A percentile compares a stretch with the other conserved stretches of the same genome.
phyloP scores from a whole-genome alignment of 2,329 filamentous ascomycete genomes.

The Colletotrichum incanum region DNA sequence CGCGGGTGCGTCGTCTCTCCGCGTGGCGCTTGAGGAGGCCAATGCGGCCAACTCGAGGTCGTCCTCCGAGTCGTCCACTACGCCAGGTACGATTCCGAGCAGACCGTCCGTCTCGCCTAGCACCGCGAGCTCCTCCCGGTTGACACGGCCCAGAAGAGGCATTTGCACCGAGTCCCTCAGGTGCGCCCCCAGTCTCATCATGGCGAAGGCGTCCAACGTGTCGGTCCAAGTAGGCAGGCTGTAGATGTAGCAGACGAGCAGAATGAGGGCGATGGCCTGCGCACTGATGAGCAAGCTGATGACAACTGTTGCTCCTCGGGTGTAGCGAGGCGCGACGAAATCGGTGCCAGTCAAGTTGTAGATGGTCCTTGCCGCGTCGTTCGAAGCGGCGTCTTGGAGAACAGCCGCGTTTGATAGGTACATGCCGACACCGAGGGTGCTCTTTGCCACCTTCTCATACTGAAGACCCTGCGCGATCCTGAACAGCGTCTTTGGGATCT shows the following conservation, averaged over 20 bases:
- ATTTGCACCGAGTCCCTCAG: slow-evolving; percentile 10
- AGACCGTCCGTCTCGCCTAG: slow-evolving; percentile 27
- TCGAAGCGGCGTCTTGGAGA: slow-evolving; percentile 30
- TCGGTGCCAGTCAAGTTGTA: slow-evolving; percentile 33
- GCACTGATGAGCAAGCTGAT: slow-evolving; percentile 36
- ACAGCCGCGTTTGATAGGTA: slow-evolving; percentile 40
- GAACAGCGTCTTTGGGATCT: slow-evolving; percentile 34
- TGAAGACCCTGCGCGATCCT: slow-evolving; percentile 33
- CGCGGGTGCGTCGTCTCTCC: neutral
- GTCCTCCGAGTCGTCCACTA: neutral
- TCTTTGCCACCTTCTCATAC: slow-evolving; percentile 32
- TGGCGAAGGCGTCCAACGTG: slow-evolving; percentile 38
- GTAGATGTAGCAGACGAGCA: slow-evolving; percentile 40
- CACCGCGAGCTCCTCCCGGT: neutral
- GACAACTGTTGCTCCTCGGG: slow-evolving; percentile 11
- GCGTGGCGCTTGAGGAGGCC: neutral
- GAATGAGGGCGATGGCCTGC: slow-evolving; percentile 27
- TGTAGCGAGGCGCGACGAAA: slow-evolving; percentile 24
- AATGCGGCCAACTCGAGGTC: slow-evolving; percentile 32
- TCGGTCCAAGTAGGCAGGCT: slow-evolving; percentile 41
- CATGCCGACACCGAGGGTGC: slow-evolving; percentile 41
- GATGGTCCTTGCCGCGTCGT: slow-evolving; percentile 40
- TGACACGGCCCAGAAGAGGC: slow-evolving; percentile 11
- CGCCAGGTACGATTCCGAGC: slow-evolving; percentile 21
- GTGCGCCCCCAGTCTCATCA: slow-evolving; percentile 37